phyloP scores from a whole-genome alignment of 139 green algal genomes.

The Chlorella sp. region DNA sequence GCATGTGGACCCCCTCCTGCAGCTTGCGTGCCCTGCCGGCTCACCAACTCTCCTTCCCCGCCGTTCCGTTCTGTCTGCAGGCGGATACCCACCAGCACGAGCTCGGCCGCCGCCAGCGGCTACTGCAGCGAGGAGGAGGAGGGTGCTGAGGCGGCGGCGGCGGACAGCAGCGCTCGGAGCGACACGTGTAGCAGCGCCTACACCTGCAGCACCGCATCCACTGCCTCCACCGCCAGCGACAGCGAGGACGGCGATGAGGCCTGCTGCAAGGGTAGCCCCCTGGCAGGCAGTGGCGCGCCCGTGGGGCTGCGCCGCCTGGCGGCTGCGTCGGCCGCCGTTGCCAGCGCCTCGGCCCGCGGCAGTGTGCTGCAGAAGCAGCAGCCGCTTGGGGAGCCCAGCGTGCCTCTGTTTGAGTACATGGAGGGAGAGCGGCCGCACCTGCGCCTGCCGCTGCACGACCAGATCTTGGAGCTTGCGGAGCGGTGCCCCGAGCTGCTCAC shows the following conservation, averaged over 20 bases:
- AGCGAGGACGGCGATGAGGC: constrained; percentile 31
- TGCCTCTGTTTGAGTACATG: constrained; percentile 49
- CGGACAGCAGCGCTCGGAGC: background rate
- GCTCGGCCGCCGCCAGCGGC: background rate
- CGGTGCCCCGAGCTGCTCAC: constrained; percentile 32
- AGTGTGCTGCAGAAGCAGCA: constrained; percentile 43
- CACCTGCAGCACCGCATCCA: constrained; percentile 30
- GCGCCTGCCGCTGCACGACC: constrained; percentile 40
- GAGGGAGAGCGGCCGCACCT: constrained; percentile 41
- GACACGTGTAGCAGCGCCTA: background rate
- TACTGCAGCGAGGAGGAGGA: constrained; percentile 30
- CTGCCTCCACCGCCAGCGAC: constrained; percentile 38
- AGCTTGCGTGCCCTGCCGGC: background rate
- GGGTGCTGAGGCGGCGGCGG: background rate
- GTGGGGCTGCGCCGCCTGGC: too few relatives aligned
- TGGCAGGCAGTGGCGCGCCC: background rate
- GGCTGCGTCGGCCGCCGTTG: too few relatives aligned
- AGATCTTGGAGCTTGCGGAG: constrained; percentile 34
- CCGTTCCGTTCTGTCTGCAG: background rate
- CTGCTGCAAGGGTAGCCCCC: constrained; percentile 17
- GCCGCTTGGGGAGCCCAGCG: constrained; percentile 29
- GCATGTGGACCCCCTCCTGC: background rate
- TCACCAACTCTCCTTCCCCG: too few relatives aligned
- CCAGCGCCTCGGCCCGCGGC: background rate
- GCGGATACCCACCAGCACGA: constrained; percentile 31